Percentiles rank a stretch among this genome's conserved stretches.
These are phyloP conservation scores for Hypocrella siamensis DNA, from an alignment of 2,329 filamentous ascomycete genomes.

Conservation along the genomic window DNA sequence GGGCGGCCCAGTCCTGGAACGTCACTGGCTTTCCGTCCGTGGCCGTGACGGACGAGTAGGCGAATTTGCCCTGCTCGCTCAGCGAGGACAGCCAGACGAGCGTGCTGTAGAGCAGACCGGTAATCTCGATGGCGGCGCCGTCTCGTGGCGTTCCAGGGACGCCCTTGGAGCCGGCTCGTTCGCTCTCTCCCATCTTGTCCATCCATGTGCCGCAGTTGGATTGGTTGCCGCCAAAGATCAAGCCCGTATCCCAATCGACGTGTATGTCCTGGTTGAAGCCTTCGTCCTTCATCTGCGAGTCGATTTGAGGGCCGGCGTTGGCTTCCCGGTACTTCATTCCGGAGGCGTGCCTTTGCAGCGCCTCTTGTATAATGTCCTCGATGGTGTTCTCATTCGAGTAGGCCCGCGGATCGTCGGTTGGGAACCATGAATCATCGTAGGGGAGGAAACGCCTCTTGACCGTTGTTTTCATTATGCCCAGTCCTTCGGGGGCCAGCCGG, in stretches of 20 bases:
- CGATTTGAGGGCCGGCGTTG: slow-evolving; percentile 76
- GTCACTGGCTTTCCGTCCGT: slow-evolving; percentile 44
- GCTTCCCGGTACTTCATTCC: slow-evolving; percentile 90
- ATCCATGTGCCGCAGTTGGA: slow-evolving; percentile 97
- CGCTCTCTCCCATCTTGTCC: slow-evolving; percentile 99
- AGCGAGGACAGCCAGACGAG: slow-evolving; percentile 65
- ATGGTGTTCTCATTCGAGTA: slow-evolving; percentile 76
- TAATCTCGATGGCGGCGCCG: slow-evolving; percentile 90
- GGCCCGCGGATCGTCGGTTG: slow-evolving; percentile 62
- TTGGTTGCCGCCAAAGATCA: slow-evolving; percentile 90
- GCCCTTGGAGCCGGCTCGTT: slow-evolving; percentile 79
- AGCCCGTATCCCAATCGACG: slow-evolving; percentile 77
- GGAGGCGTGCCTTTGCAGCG: slow-evolving; percentile 76
- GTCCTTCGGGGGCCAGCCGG: slow-evolving; percentile 63
- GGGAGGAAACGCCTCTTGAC: slow-evolving; percentile 79
- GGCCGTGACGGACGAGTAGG: slow-evolving; percentile 56
- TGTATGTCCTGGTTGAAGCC: slow-evolving; percentile 87
- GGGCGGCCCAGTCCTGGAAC: slow-evolving; percentile 62
- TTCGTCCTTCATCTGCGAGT: slow-evolving; percentile 82
- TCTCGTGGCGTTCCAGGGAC: slow-evolving; percentile 93
- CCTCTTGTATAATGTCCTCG: slow-evolving; percentile 83
- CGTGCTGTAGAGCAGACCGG: slow-evolving; percentile 79
- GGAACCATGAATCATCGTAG: slow-evolving; percentile 92
- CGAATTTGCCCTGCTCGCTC: slow-evolving; percentile 51
- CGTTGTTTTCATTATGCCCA: slow-evolving; percentile 56